Evolutionary conservation across 2,329 filamentous ascomycete genomes (phyloP).

Genomic region (Byssothecium circinans): DNA sequence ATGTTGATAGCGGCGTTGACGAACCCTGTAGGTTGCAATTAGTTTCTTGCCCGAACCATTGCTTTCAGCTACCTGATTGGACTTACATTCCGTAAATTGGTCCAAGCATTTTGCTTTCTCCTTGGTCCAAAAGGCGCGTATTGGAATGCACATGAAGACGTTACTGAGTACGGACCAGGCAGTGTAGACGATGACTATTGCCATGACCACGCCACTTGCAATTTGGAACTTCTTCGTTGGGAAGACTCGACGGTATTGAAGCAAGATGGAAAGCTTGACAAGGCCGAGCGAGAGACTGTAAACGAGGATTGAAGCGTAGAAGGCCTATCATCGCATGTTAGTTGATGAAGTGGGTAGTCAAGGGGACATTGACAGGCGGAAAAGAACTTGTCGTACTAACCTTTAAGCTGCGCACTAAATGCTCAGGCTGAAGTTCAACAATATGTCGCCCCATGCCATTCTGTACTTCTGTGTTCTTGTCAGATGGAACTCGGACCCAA

Average conservation of each 20-base stretch:
- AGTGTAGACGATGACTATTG: conserved; percentile 29
- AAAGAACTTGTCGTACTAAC: conserved; percentile 10
- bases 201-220: conserved; percentile 25
- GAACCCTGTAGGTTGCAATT: conserved; percentile 6
- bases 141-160: conserved; percentile 37
- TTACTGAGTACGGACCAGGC: conserved; percentile 36
- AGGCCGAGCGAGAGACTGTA: conserved; percentile 38
- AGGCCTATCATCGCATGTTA: conserved; percentile 23
- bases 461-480: conserved; percentile 26
- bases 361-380: no score
- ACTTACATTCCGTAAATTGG: conserved; percentile 29
- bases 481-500: conserved; percentile 4
- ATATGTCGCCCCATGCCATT: conserved; percentile 35
- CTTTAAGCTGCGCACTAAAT: conserved; percentile 26
- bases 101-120: conserved; percentile 35
- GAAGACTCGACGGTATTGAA: conserved; percentile 39
- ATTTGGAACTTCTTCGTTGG: conserved; percentile 30
- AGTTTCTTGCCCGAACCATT: no score
- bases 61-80: no score
- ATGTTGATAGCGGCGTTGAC: conserved; percentile 39
- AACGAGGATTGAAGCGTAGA: conserved; percentile 36
- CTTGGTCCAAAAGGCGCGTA: conserved; percentile 39
- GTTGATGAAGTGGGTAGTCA: background rate
- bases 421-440: conserved; percentile 11
- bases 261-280: conserved; percentile 37